Conservation (phyloP, 164 flowering plant genomes). For the Warburgia ugandensis region DNA sequence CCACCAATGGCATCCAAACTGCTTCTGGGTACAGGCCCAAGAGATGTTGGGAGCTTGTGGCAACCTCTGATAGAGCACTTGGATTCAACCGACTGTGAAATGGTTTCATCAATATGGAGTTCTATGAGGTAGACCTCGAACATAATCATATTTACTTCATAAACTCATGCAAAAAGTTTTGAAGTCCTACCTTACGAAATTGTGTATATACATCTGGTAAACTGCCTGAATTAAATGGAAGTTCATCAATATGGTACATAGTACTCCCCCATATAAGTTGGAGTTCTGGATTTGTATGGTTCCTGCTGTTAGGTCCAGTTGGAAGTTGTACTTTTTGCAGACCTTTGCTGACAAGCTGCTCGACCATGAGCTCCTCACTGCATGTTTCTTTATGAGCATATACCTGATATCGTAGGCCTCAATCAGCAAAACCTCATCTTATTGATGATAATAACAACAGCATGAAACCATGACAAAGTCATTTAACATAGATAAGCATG, state of each 20-base stretch:
- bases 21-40: slow-evolving; percentile 57
- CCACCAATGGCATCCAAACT: slow-evolving; percentile 30
- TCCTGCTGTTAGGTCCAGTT: slow-evolving; percentile 11
- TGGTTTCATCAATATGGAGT: neutral
- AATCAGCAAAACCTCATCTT: neutral
- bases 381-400: slow-evolving; percentile 96
- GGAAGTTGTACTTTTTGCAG: slow-evolving; percentile 24
- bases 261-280: slow-evolving; percentile 83
- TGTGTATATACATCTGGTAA: slow-evolving; percentile 89
- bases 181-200: slow-evolving; percentile 64
- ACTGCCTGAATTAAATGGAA: slow-evolving; percentile 47
- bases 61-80: slow-evolving; percentile 55
- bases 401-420: slow-evolving; percentile 36
- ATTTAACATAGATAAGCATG: too few species aligned
- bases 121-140: neutral
- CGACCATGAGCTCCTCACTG: slow-evolving; percentile 76
- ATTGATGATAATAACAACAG: too few species aligned
- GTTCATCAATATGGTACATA: slow-evolving; percentile 85
- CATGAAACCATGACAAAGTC: too few species aligned
- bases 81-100: slow-evolving; percentile 72
- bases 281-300: slow-evolving; percentile 30
- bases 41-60: slow-evolving; percentile 45
- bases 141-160: too few species aligned
- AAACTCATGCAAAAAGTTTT: neutral
- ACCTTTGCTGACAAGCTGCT: slow-evolving; percentile 37